Conservation (phyloP, 768 basidiomycete species). For the Mycena alexandri region DNA sequence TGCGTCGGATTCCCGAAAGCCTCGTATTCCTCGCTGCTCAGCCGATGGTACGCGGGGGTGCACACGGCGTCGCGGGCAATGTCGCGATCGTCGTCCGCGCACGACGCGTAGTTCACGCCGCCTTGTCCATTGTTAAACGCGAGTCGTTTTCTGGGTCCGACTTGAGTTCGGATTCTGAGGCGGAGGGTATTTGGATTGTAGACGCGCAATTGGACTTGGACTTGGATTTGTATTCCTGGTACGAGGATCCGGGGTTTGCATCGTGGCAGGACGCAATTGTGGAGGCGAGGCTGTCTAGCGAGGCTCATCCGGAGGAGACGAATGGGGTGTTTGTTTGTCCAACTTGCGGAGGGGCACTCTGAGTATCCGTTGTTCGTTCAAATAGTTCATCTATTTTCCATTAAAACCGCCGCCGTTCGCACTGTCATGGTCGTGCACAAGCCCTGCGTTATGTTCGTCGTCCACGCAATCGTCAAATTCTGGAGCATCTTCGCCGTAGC, state of each 20-base stretch:
- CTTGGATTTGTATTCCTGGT: conserved; percentile 9
- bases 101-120: conserved; percentile 8
- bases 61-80: conserved; percentile 18
- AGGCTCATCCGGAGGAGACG: background rate
- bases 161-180: too few relatives aligned
- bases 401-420: too few relatives aligned
- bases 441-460: too few relatives aligned
- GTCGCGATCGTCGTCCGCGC: conserved; percentile 22
- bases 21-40: conserved; percentile 10
- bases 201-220: background rate
- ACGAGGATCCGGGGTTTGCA: background rate
- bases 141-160: too few relatives aligned
- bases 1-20: background rate
- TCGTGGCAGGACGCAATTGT: conserved; percentile 12
- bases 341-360: conserved; percentile 1
- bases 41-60: conserved; percentile 25
- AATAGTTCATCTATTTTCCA: too few relatives aligned
- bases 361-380: background rate
- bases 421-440: too few relatives aligned
- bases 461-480: too few relatives aligned
- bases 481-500: too few relatives aligned
- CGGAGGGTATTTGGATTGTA: too few relatives aligned
- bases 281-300: background rate
- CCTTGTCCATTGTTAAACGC: background rate
- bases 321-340: conserved; percentile 1